These are phyloP conservation scores for Aspergillus alliaceus DNA, from an alignment of 2,329 filamentous ascomycete genomes.

Conservation along the genomic window DNA sequence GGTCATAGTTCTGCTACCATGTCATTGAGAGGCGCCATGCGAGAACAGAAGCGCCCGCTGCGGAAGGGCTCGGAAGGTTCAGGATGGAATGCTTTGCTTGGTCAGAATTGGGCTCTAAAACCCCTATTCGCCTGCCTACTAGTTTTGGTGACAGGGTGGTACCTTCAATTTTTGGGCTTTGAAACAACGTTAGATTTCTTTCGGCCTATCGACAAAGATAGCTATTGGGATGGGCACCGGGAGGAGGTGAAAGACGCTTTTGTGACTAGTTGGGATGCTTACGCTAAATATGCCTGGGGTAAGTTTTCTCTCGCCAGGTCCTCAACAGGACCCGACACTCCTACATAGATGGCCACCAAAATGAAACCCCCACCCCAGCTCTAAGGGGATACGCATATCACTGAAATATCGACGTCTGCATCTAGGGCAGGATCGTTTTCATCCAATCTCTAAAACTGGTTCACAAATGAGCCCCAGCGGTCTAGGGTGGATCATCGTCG, in stretches of 20 bases:
- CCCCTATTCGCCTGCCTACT: background rate
- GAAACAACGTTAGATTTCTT: conserved; percentile 4
- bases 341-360: too few relatives aligned
- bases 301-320: conserved; percentile 33
- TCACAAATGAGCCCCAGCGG: conserved; percentile 20
- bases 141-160: background rate
- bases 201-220: conserved; percentile 7
- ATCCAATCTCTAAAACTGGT: conserved; percentile 17
- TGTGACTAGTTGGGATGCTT: conserved; percentile 59
- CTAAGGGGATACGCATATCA: background rate
- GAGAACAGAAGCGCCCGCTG: background rate
- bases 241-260: conserved; percentile 54
- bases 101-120: background rate
- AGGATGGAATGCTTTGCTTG: background rate
- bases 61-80: background rate
- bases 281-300: conserved; percentile 64
- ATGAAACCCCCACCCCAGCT: background rate
- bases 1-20: background rate
- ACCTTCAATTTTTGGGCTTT: background rate
- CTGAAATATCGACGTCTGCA: background rate
- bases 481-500: conserved; percentile 22
- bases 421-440: conserved; percentile 7
- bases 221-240: conserved; percentile 63
- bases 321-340: background rate
- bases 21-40: background rate